Evolutionary conservation across 2,329 filamentous ascomycete genomes (phyloP).

Genomic region (Achaetomium macrosporum): DNA sequence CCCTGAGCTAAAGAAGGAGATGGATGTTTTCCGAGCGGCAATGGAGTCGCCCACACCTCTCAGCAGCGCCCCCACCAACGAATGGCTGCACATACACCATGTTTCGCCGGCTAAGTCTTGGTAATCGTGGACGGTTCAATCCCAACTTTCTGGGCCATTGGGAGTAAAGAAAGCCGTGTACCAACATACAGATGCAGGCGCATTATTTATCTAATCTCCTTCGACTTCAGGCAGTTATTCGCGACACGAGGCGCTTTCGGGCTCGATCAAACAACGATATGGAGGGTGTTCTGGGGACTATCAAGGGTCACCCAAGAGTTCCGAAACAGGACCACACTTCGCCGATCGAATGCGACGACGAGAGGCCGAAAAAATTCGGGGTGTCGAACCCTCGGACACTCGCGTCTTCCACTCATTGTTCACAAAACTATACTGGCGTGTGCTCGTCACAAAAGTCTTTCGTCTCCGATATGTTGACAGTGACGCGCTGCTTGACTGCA

Average conservation of each 20-base stretch:
- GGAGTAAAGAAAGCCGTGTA: background rate
- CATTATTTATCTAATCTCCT: constrained; percentile 1
- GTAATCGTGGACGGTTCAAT: background rate
- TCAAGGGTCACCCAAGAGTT: constrained; percentile 12
- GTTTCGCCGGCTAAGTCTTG: background rate
- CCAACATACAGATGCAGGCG: background rate
- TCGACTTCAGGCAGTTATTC: constrained; percentile 8
- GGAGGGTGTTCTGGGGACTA: constrained; percentile 3
- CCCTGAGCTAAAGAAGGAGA: background rate
- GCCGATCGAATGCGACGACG: constrained; percentile 14
- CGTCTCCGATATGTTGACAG: background rate
- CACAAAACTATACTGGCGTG: background rate
- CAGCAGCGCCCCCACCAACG: background rate
- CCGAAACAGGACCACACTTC: constrained; percentile 11
- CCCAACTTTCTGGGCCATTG: background rate
- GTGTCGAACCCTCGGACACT: background rate
- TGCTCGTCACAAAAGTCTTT: background rate
- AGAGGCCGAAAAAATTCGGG: constrained; percentile 1
- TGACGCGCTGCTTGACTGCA: background rate
- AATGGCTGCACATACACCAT: background rate
- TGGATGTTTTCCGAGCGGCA: background rate
- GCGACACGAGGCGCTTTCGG: constrained; percentile 15
- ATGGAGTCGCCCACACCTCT: background rate
- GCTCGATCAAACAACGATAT: background rate
- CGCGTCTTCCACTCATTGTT: background rate